Conservation (phyloP, 2,329 filamentous ascomycete genomes). For the Aspergillus fischeri region DNA sequence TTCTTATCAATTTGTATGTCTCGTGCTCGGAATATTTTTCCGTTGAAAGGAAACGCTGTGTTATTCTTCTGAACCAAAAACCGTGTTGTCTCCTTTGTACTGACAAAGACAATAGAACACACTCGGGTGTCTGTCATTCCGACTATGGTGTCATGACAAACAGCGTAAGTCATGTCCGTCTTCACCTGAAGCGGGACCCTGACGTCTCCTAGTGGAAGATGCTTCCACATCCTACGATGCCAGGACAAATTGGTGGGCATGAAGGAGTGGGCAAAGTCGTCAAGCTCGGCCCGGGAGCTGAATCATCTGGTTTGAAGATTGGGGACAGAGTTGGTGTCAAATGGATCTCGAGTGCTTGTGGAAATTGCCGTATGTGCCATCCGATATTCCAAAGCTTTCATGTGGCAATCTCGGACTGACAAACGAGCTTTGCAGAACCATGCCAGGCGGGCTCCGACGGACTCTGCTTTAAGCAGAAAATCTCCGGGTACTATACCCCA, state of each 20-base stretch:
- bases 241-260: conserved; percentile 64
- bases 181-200: not conserved
- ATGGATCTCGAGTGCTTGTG: conserved; percentile 59
- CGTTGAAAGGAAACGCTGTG: not conserved
- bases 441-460: conserved; percentile 55
- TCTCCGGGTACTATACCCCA: conserved; percentile 65
- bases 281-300: conserved; percentile 59
- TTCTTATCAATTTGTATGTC: conserved; percentile 57
- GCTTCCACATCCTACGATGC: conserved; percentile 56
- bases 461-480: conserved; percentile 52
- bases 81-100: not conserved
- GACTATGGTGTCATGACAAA: conserved; percentile 57
- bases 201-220: conserved; percentile 46
- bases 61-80: not conserved
- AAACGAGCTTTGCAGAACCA: conserved; percentile 27
- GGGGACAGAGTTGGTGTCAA: conserved; percentile 68
- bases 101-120: conserved; percentile 42
- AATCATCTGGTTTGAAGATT: conserved; percentile 55
- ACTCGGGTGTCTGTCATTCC: conserved; percentile 63
- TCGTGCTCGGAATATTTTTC: not conserved
- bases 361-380: conserved; percentile 42
- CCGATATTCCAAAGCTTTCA: not conserved
- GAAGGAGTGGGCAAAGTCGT: conserved; percentile 65
- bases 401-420: not conserved
- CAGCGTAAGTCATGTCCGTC: conserved; percentile 19